Evolutionary conservation across 192 early-diverging fungal species (phyloP).

Genomic region (Pilaira anomala): DNA sequence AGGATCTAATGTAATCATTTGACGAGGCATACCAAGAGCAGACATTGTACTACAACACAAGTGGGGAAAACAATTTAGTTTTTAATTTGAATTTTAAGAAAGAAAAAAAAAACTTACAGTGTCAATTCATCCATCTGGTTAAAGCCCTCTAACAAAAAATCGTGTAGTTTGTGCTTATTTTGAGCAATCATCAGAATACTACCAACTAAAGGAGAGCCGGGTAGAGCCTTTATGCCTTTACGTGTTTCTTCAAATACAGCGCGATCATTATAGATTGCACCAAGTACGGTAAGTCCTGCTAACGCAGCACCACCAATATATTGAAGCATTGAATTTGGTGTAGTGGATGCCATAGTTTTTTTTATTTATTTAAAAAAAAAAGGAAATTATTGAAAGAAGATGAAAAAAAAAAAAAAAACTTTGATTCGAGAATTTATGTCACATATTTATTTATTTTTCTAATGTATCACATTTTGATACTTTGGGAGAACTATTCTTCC

Average conservation of each 20-base stretch:
- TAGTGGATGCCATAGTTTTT: background rate
- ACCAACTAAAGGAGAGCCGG: slow-evolving; percentile 28
- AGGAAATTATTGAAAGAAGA: background rate
- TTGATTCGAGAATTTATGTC: background rate
- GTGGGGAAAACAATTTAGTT: no score
- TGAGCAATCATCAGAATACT: slow-evolving; percentile 12
- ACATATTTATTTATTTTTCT: no score
- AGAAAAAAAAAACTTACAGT: slow-evolving; percentile 3
- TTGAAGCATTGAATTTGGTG: background rate
- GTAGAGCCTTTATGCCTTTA: background rate
- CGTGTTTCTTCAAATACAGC: slow-evolving; percentile 23
- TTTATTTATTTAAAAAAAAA: background rate
- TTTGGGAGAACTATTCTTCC: no score
- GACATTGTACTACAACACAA: slow-evolving; percentile 26
- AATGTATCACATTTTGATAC: no score
- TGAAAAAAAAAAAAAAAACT: background rate
- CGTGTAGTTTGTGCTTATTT: slow-evolving; percentile 13
- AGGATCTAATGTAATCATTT: slow-evolving; percentile 34
- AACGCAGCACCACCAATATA: background rate
- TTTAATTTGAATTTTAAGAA: background rate
- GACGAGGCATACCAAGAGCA: slow-evolving; percentile 31
- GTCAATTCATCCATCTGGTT: slow-evolving; percentile 9
- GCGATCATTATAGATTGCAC: slow-evolving; percentile 23
- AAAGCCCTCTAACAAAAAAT: slow-evolving; percentile 16
- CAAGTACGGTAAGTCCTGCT: slow-evolving; percentile 8